Evolutionary conservation across 1,139 yeast genomes (phyloP).

Genomic region (Kodamaea anthophila): DNA sequence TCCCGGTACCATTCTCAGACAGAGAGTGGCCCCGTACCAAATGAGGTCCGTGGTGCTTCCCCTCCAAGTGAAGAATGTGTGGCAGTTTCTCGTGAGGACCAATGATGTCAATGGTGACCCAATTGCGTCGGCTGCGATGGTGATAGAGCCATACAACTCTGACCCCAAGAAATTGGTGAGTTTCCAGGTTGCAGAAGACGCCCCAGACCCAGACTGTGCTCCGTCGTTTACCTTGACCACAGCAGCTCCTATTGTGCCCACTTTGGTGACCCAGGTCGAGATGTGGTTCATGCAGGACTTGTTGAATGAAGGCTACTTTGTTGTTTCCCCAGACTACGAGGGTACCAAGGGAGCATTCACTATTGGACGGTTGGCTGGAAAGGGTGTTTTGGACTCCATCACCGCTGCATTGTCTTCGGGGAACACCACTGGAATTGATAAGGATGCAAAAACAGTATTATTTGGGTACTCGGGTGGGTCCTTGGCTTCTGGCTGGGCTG

Average conservation of each 20-base stretch:
- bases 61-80: conserved; percentile 13
- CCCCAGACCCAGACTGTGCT: conserved; percentile 25
- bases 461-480: conserved; percentile 38
- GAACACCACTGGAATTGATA: conserved; percentile 18
- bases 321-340: conserved; percentile 29
- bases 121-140: conserved; percentile 24
- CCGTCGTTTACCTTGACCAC: conserved; percentile 24
- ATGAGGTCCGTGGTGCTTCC: conserved; percentile 14
- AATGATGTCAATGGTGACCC: conserved; percentile 28
- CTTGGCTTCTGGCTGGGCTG: conserved; percentile 32
- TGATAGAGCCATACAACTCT: conserved; percentile 27
- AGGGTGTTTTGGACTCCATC: conserved; percentile 23
- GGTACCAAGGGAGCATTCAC: conserved; percentile 24
- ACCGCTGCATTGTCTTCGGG: conserved; percentile 19
- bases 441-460: conserved; percentile 20
- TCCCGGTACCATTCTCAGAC: conserved; percentile 20
- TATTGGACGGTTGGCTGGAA: conserved; percentile 25
- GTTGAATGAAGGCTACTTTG: conserved; percentile 26
- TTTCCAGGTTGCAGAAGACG: conserved; percentile 31
- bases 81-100: conserved; percentile 30
- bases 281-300: conserved; percentile 12
- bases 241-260: conserved; percentile 13
- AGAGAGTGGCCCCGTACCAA: conserved; percentile 18
- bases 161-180: conserved; percentile 24
- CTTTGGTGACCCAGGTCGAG: conserved; percentile 18